These are phyloP conservation scores for Beauveria brongniartii DNA, from an alignment of 2,329 filamentous ascomycete species.

Conservation along the genomic window DNA sequence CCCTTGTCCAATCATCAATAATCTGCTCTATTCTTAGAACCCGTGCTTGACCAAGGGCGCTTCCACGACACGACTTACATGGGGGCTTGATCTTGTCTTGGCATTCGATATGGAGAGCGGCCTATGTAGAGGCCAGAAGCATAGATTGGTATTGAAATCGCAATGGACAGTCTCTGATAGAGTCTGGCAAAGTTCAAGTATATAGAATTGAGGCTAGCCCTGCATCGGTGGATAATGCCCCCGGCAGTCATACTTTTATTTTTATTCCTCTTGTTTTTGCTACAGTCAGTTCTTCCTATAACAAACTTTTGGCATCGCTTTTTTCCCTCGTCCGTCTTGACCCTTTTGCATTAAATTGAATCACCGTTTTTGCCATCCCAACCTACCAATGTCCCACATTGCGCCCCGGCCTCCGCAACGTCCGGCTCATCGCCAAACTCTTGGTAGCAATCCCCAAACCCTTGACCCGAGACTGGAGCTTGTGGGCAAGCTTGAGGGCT, in stretches of 20 bases:
- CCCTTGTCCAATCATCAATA: background rate
- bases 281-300: no score
- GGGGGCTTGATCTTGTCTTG: background rate
- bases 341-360: background rate
- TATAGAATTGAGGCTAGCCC: slow-evolving; percentile 1
- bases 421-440: background rate
- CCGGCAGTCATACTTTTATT: background rate
- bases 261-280: background rate
- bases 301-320: no score
- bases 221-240: background rate
- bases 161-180: background rate
- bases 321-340: no score
- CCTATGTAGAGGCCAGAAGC: background rate
- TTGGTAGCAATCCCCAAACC: background rate
- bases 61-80: background rate
- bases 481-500: background rate
- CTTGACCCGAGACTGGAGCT: background rate
- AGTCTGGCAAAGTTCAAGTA: background rate
- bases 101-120: background rate
- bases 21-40: background rate
- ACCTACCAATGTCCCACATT: background rate
- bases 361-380: background rate
- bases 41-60: background rate
- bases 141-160: background rate
- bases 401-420: background rate